A percentile compares a stretch with the other conserved stretches of the same genome.
Evolutionary conservation across 1,284 basidiomycete species (phyloP).

Genomic region (Marasmius sp.): DNA sequence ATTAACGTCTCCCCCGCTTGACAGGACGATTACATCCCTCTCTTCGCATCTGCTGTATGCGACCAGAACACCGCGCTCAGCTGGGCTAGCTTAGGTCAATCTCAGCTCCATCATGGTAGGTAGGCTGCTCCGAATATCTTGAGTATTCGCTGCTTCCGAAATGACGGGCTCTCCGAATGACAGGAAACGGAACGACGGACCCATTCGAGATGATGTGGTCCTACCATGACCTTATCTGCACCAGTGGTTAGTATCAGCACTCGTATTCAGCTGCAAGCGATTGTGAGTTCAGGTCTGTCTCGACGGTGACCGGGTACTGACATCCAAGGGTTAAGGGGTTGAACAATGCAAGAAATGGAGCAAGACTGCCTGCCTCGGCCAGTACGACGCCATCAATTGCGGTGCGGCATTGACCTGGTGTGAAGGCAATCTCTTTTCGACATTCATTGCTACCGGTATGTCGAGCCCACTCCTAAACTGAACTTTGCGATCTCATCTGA

Average conservation of each 20-base stretch:
- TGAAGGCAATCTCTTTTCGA: slow-evolving; percentile 25
- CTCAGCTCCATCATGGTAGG: too few relatives aligned
- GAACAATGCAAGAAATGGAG: slow-evolving; percentile 54
- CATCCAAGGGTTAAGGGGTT: slow-evolving; percentile 25
- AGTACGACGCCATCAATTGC: slow-evolving; percentile 53
- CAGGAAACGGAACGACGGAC: slow-evolving; percentile 60
- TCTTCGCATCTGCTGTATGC: slow-evolving; percentile 61
- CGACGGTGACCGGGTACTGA: neutral
- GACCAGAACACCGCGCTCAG: slow-evolving; percentile 57
- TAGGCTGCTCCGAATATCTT: slow-evolving; percentile 22
- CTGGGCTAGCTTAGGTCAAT: slow-evolving; percentile 57
- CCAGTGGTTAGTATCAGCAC: too few relatives aligned
- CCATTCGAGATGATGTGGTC: slow-evolving; percentile 36
- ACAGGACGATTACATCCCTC: slow-evolving; percentile 63
- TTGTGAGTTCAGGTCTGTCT: slow-evolving; percentile 29
- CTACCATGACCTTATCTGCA: slow-evolving; percentile 51
- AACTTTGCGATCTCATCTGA: too few relatives aligned
- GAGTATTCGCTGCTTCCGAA: neutral
- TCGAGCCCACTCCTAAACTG: too few relatives aligned
- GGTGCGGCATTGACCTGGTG: slow-evolving; percentile 52
- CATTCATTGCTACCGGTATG: slow-evolving; percentile 37
- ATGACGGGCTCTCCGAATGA: neutral
- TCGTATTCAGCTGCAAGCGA: slow-evolving; percentile 52
- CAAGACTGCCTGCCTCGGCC: slow-evolving; percentile 43
- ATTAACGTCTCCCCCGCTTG: neutral